These are phyloP conservation scores for Abrus precatorius DNA, from an alignment of 306 rosid genomes.

Conservation along the genomic window DNA sequence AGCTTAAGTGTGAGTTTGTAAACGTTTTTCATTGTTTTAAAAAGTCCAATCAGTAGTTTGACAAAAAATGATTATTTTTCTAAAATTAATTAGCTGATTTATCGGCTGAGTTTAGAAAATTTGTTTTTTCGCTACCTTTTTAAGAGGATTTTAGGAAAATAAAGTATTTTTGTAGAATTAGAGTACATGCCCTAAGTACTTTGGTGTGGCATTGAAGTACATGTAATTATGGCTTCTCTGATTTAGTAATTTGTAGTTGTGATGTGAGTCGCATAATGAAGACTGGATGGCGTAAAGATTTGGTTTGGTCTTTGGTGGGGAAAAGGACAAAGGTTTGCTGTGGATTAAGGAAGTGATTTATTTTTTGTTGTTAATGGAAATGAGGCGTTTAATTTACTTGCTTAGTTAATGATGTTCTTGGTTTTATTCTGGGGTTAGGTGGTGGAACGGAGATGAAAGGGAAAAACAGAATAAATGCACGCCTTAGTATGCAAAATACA, in stretches of 20 bases:
- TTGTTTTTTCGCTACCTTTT: background rate
- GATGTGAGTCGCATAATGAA: slow-evolving; percentile 9
- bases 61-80: background rate
- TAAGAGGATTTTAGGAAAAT: background rate
- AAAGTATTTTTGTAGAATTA: background rate
- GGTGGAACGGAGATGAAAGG: background rate
- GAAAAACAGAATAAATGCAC: background rate
- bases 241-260: slow-evolving; percentile 35
- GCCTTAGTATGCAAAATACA: slow-evolving; percentile 7
- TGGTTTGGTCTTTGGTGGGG: slow-evolving; percentile 36
- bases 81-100: background rate
- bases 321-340: slow-evolving; percentile 16
- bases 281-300: background rate
- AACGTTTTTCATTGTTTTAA: background rate
- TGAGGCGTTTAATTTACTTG: background rate
- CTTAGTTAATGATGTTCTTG: background rate
- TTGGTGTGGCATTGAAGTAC: slow-evolving; percentile 4
- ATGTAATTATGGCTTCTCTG: background rate
- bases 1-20: too few relatives aligned
- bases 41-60: background rate
- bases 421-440: slow-evolving; percentile 7
- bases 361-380: background rate
- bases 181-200: background rate
- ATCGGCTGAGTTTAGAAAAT: background rate
- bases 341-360: background rate